A percentile compares a stretch with the other conserved stretches of the same genome.
Evolutionary conservation across 371 early-diverging fungal genomes (phyloP).

Genomic region (Mucor plumbeus): DNA sequence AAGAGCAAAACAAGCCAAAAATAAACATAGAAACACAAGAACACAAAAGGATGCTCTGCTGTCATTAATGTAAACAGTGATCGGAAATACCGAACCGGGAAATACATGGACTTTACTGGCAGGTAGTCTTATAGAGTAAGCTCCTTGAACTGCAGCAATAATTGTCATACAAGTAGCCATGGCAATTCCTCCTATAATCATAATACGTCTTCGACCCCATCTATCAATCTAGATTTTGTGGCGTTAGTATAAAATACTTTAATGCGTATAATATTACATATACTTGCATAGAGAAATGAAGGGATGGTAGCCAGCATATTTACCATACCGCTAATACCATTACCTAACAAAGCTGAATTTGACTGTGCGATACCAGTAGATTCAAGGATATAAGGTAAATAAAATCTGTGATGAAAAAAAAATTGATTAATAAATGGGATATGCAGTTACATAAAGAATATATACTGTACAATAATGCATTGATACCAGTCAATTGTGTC

Average conservation of each 20-base stretch:
- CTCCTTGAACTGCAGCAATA: constrained; percentile 51
- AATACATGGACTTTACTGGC: neutral
- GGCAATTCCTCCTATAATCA: constrained; percentile 50
- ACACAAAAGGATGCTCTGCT: constrained; percentile 47
- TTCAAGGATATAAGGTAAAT: constrained; percentile 69
- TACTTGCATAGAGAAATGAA: constrained; percentile 67
- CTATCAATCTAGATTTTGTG: constrained; percentile 57
- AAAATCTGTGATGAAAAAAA: constrained; percentile 37
- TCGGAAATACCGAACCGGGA: constrained; percentile 51
- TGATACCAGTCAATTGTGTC: constrained; percentile 82
- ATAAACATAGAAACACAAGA: constrained; percentile 65
- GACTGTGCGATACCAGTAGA: constrained; percentile 63
- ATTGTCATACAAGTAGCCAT: constrained; percentile 44
- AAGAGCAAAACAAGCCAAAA: constrained; percentile 74
- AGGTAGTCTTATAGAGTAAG: constrained; percentile 32
- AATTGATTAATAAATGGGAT: neutral
- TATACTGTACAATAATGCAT: constrained; percentile 66
- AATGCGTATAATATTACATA: neutral
- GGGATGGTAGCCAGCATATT: constrained; percentile 69
- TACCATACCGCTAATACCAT: constrained; percentile 67
- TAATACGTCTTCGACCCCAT: constrained; percentile 63
- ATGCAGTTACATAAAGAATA: no score
- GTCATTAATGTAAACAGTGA: neutral
- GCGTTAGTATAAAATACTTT: neutral
- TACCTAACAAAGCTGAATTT: constrained; percentile 62